Evolutionary conservation across 176 grass and related monocot species (phyloP).

Genomic region (sorghum (Sorghum bicolor)): DNA sequence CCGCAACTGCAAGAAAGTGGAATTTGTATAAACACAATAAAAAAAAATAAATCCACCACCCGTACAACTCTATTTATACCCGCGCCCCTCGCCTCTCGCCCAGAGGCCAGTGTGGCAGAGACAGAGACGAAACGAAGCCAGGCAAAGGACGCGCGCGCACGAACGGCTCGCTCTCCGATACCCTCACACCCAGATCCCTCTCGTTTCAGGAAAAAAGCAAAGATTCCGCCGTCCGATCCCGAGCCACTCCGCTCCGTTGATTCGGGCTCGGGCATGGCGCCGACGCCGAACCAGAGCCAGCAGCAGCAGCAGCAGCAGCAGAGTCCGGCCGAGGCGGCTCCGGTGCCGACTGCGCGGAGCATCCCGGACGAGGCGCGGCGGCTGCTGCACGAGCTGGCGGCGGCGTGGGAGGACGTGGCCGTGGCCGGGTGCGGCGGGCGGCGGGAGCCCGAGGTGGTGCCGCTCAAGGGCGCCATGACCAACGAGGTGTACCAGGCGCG

Average conservation of each 20-base stretch:
- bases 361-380: conserved; percentile 85
- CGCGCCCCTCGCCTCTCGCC: not conserved
- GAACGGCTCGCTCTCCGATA: not conserved
- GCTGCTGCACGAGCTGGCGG: conserved; percentile 62
- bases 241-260: not conserved
- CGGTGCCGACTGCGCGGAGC: conserved; percentile 18
- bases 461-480: conserved; percentile 93
- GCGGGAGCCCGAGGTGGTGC: conserved; percentile 66
- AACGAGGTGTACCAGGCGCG: conserved; percentile 91
- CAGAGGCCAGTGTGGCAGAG: not conserved
- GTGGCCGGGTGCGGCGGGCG: conserved; percentile 28
- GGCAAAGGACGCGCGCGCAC: conserved; percentile 8
- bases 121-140: conserved; percentile 9
- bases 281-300: conserved; percentile 53
- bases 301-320: not conserved
- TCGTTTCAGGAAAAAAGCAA: conserved; percentile 19
- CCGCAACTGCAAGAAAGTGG: no score
- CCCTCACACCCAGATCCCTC: not conserved
- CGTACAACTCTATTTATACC: conserved; percentile 25
- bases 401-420: conserved; percentile 65
- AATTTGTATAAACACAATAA: no score
- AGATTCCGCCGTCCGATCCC: conserved; percentile 26
- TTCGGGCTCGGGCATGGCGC: conserved; percentile 52
- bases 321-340: not conserved
- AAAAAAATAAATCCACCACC: not conserved